Conservation (phyloP, 495 filamentous ascomycete species). For the Penicillium malachiteum region DNA sequence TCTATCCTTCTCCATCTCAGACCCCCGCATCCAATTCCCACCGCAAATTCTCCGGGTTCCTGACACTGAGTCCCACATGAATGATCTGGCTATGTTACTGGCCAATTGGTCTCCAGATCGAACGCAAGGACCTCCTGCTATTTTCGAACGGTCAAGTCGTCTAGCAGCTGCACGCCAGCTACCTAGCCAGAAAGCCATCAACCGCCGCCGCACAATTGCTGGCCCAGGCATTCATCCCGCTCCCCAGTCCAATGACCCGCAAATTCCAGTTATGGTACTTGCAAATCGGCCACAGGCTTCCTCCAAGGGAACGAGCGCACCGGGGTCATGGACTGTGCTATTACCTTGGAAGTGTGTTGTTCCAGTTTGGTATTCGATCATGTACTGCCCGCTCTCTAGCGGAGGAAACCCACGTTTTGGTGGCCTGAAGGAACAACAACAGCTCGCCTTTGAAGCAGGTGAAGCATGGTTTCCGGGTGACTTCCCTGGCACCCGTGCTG, state of each 20-base stretch:
- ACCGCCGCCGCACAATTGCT: constrained; percentile 69
- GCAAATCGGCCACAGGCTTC: constrained; percentile 50
- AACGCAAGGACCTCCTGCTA: constrained; percentile 45
- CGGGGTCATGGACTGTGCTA: constrained; percentile 80
- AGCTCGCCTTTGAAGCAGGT: constrained; percentile 79
- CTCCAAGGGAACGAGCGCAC: constrained; percentile 42
- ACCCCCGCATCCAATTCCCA: constrained; percentile 80
- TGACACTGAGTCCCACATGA: constrained; percentile 37
- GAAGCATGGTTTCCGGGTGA: constrained; percentile 86
- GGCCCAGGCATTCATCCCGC: constrained; percentile 62
- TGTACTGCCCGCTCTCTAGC: constrained; percentile 81
- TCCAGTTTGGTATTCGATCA: constrained; percentile 81
- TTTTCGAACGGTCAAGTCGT: constrained; percentile 71
- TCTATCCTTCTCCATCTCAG: constrained; percentile 68
- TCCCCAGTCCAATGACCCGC: constrained; percentile 66
- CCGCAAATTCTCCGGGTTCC: constrained; percentile 39
- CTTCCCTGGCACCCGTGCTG: constrained; percentile 78
- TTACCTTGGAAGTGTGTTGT: constrained; percentile 89
- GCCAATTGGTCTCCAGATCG: constrained; percentile 70
- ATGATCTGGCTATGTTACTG: constrained; percentile 56
- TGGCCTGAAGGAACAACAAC: constrained; percentile 74
- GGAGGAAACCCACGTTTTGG: constrained; percentile 80
- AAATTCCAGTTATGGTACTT: constrained; percentile 75
- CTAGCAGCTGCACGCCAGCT: constrained; percentile 60
- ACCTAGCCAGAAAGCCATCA: constrained; percentile 81